Evolutionary conservation across 1,139 yeast species (phyloP).

Genomic region (Scheffersomyces segobiensis): DNA sequence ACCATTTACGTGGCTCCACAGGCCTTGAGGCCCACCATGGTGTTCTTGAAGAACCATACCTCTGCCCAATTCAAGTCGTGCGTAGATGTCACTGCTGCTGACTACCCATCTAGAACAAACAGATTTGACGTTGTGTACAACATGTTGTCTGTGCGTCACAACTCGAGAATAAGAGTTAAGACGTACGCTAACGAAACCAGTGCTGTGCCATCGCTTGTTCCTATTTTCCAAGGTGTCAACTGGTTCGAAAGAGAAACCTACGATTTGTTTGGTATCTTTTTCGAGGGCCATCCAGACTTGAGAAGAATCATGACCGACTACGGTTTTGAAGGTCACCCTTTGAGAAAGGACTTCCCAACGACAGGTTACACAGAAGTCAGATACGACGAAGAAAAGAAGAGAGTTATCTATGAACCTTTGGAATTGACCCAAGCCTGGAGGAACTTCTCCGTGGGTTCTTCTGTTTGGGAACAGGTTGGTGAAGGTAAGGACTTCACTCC

Average conservation of each 20-base stretch:
- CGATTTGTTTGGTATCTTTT: conserved; percentile 83
- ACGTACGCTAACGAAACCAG: conserved; percentile 84
- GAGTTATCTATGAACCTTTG: conserved; percentile 86
- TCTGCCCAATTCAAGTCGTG: conserved; percentile 78
- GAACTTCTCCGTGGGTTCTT: conserved; percentile 83
- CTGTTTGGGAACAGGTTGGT: conserved; percentile 92
- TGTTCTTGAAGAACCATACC: conserved; percentile 75
- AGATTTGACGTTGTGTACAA: conserved; percentile 88
- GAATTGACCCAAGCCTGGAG: conserved; percentile 92
- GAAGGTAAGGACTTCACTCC: conserved; percentile 85
- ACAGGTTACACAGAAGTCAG: conserved; percentile 89
- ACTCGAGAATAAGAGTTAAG: conserved; percentile 85
- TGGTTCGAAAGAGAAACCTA: conserved; percentile 92
- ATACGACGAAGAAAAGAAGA: conserved; percentile 87
- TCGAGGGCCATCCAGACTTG: conserved; percentile 86
- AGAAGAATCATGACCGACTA: conserved; percentile 91
- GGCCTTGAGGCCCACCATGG: conserved; percentile 68
- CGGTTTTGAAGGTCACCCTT: conserved; percentile 91
- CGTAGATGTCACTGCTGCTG: conserved; percentile 84
- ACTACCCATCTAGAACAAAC: conserved; percentile 80
- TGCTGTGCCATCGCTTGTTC: conserved; percentile 76
- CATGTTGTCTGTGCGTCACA: conserved; percentile 76
- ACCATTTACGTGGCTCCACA: conserved; percentile 75
- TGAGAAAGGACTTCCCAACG: conserved; percentile 90
- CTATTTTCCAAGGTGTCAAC: conserved; percentile 75